These are phyloP conservation scores for Larix sibirica DNA, from an alignment of 83 land plant species.

Conservation along the genomic window DNA sequence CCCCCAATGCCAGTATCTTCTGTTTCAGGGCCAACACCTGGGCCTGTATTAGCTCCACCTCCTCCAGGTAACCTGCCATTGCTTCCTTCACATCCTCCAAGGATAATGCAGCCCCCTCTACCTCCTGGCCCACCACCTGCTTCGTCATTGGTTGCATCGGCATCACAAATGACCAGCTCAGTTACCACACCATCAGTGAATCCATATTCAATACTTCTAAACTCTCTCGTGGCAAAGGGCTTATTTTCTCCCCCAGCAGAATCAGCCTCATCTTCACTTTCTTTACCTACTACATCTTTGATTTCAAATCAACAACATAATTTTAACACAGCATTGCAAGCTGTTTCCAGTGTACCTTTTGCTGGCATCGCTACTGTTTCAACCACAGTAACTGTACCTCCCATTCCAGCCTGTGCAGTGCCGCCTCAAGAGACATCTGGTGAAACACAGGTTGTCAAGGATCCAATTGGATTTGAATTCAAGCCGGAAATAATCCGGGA, in stretches of 20 bases:
- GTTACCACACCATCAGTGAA: constrained; percentile 22
- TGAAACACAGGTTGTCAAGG: constrained; percentile 30
- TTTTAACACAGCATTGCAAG: constrained; percentile 16
- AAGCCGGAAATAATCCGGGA: constrained; percentile 62
- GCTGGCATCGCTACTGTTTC: constrained; percentile 7
- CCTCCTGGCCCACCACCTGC: constrained; percentile 82
- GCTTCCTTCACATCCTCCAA: constrained; percentile 27
- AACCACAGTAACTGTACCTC: neutral
- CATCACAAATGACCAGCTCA: constrained; percentile 25
- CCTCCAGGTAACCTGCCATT: constrained; percentile 12
- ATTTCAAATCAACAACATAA: constrained; percentile 8
- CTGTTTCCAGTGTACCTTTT: constrained; percentile 15
- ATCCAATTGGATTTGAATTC: constrained; percentile 69
- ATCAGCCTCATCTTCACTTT: constrained; percentile 20
- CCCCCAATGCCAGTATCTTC: constrained; percentile 3
- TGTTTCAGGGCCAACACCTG: neutral
- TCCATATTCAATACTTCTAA: constrained; percentile 65
- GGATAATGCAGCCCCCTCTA: constrained; percentile 44
- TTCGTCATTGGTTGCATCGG: constrained; percentile 24
- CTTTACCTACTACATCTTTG: constrained; percentile 12
- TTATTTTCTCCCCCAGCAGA: constrained; percentile 52
- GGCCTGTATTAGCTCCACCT: neutral
- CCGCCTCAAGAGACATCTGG: constrained; percentile 10
- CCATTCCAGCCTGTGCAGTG: constrained; percentile 16
- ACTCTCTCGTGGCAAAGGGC: constrained; percentile 84